Evolutionary conservation across 805 yeast species (phyloP).

Genomic region (Yarrowia sp.): DNA sequence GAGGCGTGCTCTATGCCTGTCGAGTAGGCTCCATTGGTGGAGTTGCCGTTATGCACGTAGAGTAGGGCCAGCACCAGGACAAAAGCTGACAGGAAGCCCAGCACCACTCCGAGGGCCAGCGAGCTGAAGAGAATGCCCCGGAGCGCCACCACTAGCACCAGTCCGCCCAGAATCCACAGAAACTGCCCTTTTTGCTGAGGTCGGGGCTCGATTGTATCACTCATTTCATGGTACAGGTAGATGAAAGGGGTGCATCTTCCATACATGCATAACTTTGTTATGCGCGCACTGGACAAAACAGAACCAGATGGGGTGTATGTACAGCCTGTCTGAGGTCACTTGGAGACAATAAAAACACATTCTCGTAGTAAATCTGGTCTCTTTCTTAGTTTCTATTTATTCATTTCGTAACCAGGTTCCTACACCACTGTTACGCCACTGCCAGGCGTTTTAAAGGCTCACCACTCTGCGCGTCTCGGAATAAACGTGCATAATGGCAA

Average conservation of each 20-base stretch:
- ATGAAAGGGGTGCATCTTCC: conserved; percentile 15
- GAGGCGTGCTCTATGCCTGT: background rate
- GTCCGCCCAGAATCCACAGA: conserved; percentile 12
- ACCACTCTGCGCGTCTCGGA: conserved; percentile 8
- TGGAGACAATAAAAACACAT: background rate
- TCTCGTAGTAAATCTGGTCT: no score
- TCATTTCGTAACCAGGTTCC: background rate
- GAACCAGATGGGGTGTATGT: no score
- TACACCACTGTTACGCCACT: background rate
- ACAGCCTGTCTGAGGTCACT: background rate
- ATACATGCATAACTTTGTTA: conserved; percentile 22
- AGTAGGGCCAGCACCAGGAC: conserved; percentile 5
- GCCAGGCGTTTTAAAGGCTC: background rate
- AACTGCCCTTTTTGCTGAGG: conserved; percentile 14
- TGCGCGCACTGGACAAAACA: conserved; percentile 11
- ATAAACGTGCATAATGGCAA: conserved; percentile 13
- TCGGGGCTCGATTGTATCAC: conserved; percentile 13
- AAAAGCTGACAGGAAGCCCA: background rate
- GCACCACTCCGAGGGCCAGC: background rate
- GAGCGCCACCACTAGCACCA: background rate
- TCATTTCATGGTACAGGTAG: conserved; percentile 13
- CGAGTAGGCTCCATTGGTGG: background rate
- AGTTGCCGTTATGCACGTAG: conserved; percentile 11
- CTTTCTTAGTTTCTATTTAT: background rate
- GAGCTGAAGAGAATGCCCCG: conserved; percentile 12